Base-by-base conservation (phyloP, 495 filamentous ascomycete genomes). In the Xylaria longipes region DNA sequence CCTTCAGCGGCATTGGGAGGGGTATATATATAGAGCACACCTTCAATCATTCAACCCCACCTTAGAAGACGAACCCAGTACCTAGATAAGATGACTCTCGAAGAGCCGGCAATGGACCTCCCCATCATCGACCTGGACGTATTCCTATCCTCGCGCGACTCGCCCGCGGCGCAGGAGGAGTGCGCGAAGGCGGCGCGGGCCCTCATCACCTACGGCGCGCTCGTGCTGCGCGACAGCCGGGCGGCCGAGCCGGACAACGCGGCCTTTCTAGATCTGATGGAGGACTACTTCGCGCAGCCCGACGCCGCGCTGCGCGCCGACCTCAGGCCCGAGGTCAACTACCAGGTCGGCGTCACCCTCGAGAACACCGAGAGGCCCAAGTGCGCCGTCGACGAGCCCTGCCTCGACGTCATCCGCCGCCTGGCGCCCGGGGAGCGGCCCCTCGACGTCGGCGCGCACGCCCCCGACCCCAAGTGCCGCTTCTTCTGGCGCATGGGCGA, bases 351-450 rank as follows among this genome's bases (percentile, higher is more conserved):
- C 72, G 85, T 86, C 25, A 87, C 85, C 33, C 82, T 87, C 58
- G 85, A 86, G 56, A 86, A 87, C 79, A 87, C 85, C 45, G 85
- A 87, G 75, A 85, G 84, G 80, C 85, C 85, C 50, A 86, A 85
- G 78, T 87, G 85, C 74, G 85, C 85, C 66, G 83, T 84, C 67
- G 84, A 87, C 72, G 84, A 84, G 80, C 83, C 85, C 50, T 87
- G 85, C 65, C 80, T 87, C 69, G 61, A 71, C 29, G 82, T 87
- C 39, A 87, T 87, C 68, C 72, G 81, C 69, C 80, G 84, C 2
- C 79, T 87, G 33, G 81, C 77, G 15, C 83, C 83, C 3, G 74
- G 74, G 22, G 82, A 87, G 78, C 76, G 85, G 15, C 85, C 85
- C 8, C 79, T 87, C 17, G 85, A 86, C 65, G 84, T 86, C 72